Evolutionary conservation across 345 rosid species (phyloP).

Genomic region (Acer campestre): DNA sequence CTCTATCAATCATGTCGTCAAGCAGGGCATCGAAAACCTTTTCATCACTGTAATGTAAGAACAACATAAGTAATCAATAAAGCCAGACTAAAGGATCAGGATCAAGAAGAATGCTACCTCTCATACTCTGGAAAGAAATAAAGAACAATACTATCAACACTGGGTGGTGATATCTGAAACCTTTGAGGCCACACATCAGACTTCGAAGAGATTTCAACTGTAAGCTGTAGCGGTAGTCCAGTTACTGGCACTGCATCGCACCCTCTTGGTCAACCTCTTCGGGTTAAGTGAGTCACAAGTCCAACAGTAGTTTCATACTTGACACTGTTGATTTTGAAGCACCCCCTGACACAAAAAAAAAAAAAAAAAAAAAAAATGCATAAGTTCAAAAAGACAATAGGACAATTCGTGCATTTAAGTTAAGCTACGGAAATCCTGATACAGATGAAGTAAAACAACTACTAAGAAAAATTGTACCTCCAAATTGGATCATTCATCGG

Average conservation of each 20-base stretch:
- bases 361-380: not conserved
- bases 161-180: conserved; percentile 19
- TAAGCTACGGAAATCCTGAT: not conserved
- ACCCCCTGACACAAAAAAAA: conserved; percentile 6
- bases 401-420: not conserved
- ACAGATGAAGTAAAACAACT: not conserved
- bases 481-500: conserved; percentile 19
- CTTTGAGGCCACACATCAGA: conserved; percentile 18
- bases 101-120: conserved; percentile 13
- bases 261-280: not conserved
- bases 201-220: not conserved
- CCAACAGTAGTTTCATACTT: conserved; percentile 6
- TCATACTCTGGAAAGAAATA: conserved; percentile 27
- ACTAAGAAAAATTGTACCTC: conserved; percentile 12
- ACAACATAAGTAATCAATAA: not conserved
- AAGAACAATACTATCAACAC: conserved; percentile 17
- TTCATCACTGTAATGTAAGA: conserved; percentile 29
- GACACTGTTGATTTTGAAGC: conserved; percentile 6
- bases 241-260: not conserved
- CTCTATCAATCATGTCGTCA: conserved; percentile 18
- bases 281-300: conserved; percentile 9
- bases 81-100: not conserved
- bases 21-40: conserved; percentile 20
- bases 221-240: conserved; percentile 9
- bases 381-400: too few relatives aligned